phyloP scores from a whole-genome alignment of 2,329 filamentous ascomycete species.

The Atkinsonella hypoxylon region DNA sequence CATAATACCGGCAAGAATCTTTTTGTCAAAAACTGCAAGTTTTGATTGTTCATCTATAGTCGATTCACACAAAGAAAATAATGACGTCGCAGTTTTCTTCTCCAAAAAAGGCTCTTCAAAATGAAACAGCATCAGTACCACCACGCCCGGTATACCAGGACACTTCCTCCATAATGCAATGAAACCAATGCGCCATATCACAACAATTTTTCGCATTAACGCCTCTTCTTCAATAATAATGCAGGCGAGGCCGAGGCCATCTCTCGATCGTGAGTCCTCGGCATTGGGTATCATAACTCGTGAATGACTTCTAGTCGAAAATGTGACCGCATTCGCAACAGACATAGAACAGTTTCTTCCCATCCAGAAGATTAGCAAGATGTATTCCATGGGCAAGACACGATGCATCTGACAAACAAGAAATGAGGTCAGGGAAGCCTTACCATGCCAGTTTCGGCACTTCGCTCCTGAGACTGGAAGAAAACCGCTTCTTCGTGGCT shows the following conservation, averaged over 20 bases:
- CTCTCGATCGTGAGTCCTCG: background rate
- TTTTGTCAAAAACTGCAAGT: background rate
- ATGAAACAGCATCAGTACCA: too few relatives aligned
- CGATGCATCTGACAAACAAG: background rate
- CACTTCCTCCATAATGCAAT: background rate
- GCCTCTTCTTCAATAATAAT: background rate
- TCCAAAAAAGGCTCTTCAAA: background rate
- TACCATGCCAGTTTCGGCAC: conserved; percentile 96
- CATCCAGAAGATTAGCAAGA: conserved; percentile 7
- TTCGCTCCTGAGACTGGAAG: conserved; percentile 97
- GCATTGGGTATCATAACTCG: conserved; percentile 5
- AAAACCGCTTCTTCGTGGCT: conserved; percentile 85
- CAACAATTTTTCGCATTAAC: background rate
- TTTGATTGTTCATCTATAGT: background rate
- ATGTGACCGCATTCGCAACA: conserved; percentile 91
- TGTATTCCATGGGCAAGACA: background rate
- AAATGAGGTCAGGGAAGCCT: conserved; percentile 20
- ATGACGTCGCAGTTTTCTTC: too few relatives aligned
- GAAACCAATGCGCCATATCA: background rate
- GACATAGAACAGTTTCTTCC: conserved; percentile 81
- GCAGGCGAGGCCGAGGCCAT: background rate
- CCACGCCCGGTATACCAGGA: too few relatives aligned
- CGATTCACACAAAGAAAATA: background rate
- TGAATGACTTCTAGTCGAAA: conserved; percentile 39
- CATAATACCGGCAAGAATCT: background rate